Evolutionary conservation across 306 rosid species (phyloP).

Genomic region (Corylus heterophylla): DNA sequence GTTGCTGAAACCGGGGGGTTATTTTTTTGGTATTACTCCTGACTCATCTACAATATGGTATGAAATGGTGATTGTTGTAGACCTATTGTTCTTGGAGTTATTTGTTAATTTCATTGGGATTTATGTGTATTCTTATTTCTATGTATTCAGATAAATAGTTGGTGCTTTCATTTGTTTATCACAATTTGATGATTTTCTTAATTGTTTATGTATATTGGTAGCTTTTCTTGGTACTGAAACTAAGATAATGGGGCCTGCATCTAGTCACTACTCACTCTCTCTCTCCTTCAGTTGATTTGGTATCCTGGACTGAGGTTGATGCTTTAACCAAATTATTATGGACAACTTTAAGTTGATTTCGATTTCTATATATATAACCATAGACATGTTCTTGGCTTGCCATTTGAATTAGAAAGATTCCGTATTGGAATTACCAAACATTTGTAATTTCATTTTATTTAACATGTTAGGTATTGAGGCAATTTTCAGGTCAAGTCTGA

Average conservation of each 20-base stretch:
- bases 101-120: slow-evolving; percentile 24
- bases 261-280: not conserved
- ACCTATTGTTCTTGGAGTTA: slow-evolving; percentile 23
- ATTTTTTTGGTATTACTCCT: slow-evolving; percentile 96
- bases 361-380: not conserved
- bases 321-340: not conserved
- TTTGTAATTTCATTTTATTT: not conserved
- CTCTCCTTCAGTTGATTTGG: not conserved
- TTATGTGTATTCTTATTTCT: not conserved
- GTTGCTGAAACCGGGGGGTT: slow-evolving; percentile 95
- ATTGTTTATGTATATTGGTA: not conserved
- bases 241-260: not conserved
- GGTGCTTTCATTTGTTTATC: not conserved
- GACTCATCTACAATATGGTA: slow-evolving; percentile 99
- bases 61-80: slow-evolving; percentile 39
- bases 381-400: not conserved
- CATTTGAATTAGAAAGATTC: not conserved
- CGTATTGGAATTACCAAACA: not conserved
- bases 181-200: not conserved
- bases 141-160: not conserved
- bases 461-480: not conserved
- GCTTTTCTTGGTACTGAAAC: not conserved
- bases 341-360: not conserved
- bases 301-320: not conserved
- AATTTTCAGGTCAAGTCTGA: not conserved